Base-by-base conservation (phyloP, 2,329 filamentous ascomycete species). In the Canariomyces notabilis region DNA sequence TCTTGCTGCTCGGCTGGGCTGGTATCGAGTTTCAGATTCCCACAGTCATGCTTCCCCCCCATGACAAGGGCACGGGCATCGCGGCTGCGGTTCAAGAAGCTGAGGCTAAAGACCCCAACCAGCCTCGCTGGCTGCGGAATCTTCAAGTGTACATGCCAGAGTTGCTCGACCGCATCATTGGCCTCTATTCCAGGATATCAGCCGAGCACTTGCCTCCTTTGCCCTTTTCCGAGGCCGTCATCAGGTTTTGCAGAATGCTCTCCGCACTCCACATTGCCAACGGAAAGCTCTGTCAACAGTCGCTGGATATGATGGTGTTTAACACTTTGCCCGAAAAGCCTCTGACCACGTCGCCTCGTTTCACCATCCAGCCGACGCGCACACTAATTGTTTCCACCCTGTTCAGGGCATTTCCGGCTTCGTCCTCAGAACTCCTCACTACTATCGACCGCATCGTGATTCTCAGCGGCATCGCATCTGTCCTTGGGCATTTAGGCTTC, bases 1-100 rank as follows among this genome's bases (percentile, higher is more conserved):
- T 97, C 55, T 62, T 97, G 33, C 78, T 97, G 58, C 80, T 95
- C 51, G 86, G 83, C 22, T 95, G 89, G 87, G 79, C 84, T 29
- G 85, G 83, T 4, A 74, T 91, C 58, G 86, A 93, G 60, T 97
- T 97, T 58, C 77, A 83, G 58, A 77, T 93, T n/a, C 80, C 80
- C 2, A 64, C 70, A 8, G 65, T 83, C 14, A 77, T 79, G 51
- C 70, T 67, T 55, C 73, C 67, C 46, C 70, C 63, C 53, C 77
- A 69, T 19, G 77, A 80, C 18, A 74, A 73, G 44, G 65, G 65
- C 8, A 53, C 55, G 0, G 56, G 55, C 1, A 42, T 58, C 18
- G 59, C 59, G 3, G 59, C 57, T 31, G 50, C 64, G 61, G 33
- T 67, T 52, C 50, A 71, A 62, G 49, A 71, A 67, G 49, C 57